A percentile compares a stretch with the other conserved stretches of the same genome.
These are phyloP conservation scores for Neocallimastix lanati DNA, from an alignment of 192 early-diverging fungal species.

Conservation along the genomic window DNA sequence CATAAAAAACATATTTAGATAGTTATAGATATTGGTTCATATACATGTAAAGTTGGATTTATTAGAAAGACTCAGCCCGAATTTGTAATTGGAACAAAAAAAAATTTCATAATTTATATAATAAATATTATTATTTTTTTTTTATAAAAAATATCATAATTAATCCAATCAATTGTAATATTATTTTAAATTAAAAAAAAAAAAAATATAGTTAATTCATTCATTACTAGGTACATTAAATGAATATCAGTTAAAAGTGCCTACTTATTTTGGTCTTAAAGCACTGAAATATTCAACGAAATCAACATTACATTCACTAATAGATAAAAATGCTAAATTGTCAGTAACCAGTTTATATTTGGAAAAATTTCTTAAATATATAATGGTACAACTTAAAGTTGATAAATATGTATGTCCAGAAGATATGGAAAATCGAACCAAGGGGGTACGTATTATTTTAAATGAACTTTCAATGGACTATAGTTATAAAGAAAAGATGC, in stretches of 20 bases:
- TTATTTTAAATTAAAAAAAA: no score
- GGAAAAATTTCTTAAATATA: background rate
- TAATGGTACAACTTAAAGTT: background rate
- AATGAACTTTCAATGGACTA: background rate
- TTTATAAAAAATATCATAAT: no score
- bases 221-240: no score
- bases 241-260: no score
- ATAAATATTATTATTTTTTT: no score
- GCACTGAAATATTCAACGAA: background rate
- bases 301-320: background rate
- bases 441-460: background rate
- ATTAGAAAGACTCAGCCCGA: background rate
- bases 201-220: no score
- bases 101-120: no score
- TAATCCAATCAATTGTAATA: no score
- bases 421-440: background rate
- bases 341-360: background rate
- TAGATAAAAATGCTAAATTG: background rate
- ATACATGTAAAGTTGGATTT: background rate
- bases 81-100: no score
- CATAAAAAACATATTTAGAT: background rate
- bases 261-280: background rate
- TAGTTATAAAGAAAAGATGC: background rate
- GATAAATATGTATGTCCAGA: background rate
- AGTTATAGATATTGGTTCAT: background rate